Conservation (phyloP, 306 rosid species). For the Fragaria nilgerrensis region DNA sequence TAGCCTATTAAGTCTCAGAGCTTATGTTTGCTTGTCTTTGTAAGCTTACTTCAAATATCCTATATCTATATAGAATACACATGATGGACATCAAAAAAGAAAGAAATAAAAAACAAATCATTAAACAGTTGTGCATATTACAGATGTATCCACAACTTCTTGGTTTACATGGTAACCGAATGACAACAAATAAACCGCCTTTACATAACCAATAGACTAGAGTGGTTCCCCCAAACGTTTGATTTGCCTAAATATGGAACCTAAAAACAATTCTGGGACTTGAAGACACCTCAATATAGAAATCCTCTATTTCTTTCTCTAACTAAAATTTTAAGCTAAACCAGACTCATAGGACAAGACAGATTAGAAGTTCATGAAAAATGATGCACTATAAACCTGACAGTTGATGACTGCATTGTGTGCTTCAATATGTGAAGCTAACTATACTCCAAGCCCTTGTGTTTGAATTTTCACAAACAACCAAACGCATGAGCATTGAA, state of each 20-base stretch:
- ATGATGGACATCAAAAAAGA: too few relatives aligned
- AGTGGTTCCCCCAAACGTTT: background rate
- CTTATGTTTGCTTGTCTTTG: too few relatives aligned
- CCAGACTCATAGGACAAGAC: background rate
- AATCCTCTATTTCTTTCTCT: background rate
- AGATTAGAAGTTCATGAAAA: slow-evolving; percentile 9
- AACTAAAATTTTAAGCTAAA: background rate
- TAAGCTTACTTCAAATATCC: too few relatives aligned
- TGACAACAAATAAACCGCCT: background rate
- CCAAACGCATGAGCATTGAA: too few relatives aligned
- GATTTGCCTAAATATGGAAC: background rate
- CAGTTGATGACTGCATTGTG: slow-evolving; percentile 50
- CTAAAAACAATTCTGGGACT: background rate
- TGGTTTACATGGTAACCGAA: background rate
- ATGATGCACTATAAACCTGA: slow-evolving; percentile 36
- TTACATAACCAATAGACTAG: background rate
- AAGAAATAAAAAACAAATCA: too few relatives aligned
- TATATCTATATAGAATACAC: too few relatives aligned
- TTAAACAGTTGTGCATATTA: background rate
- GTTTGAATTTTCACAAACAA: too few relatives aligned
- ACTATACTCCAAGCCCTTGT: too few relatives aligned
- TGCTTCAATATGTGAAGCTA: slow-evolving; percentile 67
- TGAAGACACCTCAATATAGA: background rate
- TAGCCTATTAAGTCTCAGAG: too few relatives aligned
- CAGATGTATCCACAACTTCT: background rate